A percentile compares a stretch with the other conserved stretches of the same genome.
phyloP scores from a whole-genome alignment of 2,329 filamentous ascomycete species.

The Aspergillus sp. region DNA sequence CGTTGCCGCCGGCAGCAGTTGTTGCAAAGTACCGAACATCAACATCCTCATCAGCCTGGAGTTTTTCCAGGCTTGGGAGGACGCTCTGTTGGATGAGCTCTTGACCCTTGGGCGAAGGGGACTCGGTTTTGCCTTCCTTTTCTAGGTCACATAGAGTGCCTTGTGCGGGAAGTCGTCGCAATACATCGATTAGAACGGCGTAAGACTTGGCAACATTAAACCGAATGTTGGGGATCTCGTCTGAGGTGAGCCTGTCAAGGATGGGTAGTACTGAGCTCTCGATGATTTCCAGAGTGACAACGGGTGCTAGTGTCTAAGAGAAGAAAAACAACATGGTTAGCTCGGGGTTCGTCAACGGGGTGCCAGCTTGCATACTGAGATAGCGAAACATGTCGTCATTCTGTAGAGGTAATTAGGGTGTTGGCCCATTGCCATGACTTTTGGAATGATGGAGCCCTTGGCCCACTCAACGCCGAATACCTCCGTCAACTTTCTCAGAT shows the following conservation, averaged over 20 bases:
- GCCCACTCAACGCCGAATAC: conserved; percentile 99
- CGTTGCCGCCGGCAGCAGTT: conserved; percentile 66
- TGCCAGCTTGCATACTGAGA: conserved; percentile 69
- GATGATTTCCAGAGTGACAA: conserved; percentile 91
- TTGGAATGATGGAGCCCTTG: conserved; percentile 93
- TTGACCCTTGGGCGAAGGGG: conserved; percentile 68
- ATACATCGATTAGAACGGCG: conserved; percentile 80
- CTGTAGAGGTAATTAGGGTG: conserved; percentile 99
- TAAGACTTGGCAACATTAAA: conserved; percentile 99
- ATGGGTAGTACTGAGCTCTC: conserved; percentile 92
- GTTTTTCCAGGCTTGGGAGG: conserved; percentile 85
- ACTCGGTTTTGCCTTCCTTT: conserved; percentile 62
- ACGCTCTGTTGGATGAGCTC: conserved; percentile 84
- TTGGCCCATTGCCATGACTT: conserved; percentile 97
- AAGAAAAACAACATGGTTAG: conserved; percentile 33
- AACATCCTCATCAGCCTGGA: conserved; percentile 96
- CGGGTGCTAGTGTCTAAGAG: conserved; percentile 81
- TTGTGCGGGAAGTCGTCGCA: conserved; percentile 85
- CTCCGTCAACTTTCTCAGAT: conserved; percentile 96
- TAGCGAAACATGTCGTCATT: conserved; percentile 99
- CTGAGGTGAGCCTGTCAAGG: conserved; percentile 87
- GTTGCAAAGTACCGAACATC: conserved; percentile 98
- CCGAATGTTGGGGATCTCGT: conserved; percentile 97
- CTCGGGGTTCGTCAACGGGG: conserved; percentile 5
- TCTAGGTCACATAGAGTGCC: conserved; percentile 84